phyloP scores from a whole-genome alignment of 139 green algal genomes.

The Haematococcus lacustris region DNA sequence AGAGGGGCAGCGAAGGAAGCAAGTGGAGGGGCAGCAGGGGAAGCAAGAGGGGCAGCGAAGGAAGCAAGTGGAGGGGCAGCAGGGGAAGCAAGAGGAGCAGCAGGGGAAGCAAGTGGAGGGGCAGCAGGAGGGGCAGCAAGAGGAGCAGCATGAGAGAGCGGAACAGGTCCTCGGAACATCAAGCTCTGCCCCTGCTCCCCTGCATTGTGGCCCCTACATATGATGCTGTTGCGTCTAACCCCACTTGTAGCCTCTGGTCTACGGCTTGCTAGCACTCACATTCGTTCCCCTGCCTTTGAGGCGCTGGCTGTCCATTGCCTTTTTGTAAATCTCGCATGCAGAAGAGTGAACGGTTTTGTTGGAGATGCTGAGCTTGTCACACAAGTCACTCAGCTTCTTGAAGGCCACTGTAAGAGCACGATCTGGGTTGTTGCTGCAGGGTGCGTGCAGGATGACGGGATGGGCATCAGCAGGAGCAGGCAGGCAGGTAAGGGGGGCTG shows the following conservation, averaged over 20 bases:
- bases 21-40: no score
- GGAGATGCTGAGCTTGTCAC: conserved; percentile 46
- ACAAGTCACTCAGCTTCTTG: conserved; percentile 36
- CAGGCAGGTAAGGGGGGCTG: no score
- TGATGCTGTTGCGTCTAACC: no score
- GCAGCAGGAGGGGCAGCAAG: no score
- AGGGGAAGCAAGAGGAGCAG: background rate
- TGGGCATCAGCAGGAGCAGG: no score
- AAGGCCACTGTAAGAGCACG: conserved; percentile 45
- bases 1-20: no score
- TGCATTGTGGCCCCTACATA: no score
- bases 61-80: no score
- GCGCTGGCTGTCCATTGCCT: conserved; percentile 16
- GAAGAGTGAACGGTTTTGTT: conserved; percentile 50
- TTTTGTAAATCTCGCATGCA: conserved; percentile 61
- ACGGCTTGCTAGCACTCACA: background rate
- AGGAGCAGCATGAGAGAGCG: background rate
- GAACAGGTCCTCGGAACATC: background rate
- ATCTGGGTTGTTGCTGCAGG: conserved; percentile 46
- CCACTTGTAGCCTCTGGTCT: no score
- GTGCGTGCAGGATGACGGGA: no score
- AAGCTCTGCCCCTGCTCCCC: background rate
- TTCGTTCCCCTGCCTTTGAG: background rate
- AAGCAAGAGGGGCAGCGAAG: no score
- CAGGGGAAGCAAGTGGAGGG: no score